Conservation (phyloP, 164 flowering plant genomes). For the Paratinospora sagittata region DNA sequence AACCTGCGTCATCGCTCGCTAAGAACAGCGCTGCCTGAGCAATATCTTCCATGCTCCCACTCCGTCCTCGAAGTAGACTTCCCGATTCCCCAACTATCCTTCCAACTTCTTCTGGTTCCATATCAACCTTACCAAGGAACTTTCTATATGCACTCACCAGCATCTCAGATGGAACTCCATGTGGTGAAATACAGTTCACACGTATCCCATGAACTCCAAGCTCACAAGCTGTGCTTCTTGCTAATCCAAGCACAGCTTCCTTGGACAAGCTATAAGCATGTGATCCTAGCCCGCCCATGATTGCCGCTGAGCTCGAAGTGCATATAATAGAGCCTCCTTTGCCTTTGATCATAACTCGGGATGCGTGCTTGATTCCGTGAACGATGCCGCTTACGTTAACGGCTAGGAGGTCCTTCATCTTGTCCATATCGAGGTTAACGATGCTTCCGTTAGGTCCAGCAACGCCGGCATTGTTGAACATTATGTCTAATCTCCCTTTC, state of each 20-base stretch:
- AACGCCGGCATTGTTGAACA: slow-evolving; percentile 86
- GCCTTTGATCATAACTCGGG: slow-evolving; percentile 55
- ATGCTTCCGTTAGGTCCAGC: slow-evolving; percentile 59
- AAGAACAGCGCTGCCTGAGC: slow-evolving; percentile 63
- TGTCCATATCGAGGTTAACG: slow-evolving; percentile 38
- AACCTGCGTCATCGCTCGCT: slow-evolving; percentile 68
- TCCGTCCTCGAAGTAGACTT: slow-evolving; percentile 53
- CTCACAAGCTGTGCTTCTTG: slow-evolving; percentile 60
- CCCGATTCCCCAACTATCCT: slow-evolving; percentile 37
- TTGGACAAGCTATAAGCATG: slow-evolving; percentile 65
- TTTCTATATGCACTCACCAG: slow-evolving; percentile 36
- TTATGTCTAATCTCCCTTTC: slow-evolving; percentile 67
- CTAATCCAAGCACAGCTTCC: slow-evolving; percentile 60
- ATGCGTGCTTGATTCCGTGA: slow-evolving; percentile 74
- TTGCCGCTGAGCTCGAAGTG: slow-evolving; percentile 65
- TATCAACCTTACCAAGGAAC: slow-evolving; percentile 26
- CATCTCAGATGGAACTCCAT: slow-evolving; percentile 80
- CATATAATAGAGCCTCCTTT: slow-evolving; percentile 60
- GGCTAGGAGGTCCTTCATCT: slow-evolving; percentile 26
- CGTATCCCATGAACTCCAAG: slow-evolving; percentile 69
- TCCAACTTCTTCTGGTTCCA: slow-evolving; percentile 39
- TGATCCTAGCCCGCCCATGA: slow-evolving; percentile 67
- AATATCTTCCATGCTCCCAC: slow-evolving; percentile 44
- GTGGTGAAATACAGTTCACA: slow-evolving; percentile 84
- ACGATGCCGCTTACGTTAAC: slow-evolving; percentile 54